A percentile compares a stretch with the other conserved stretches of the same genome.
phyloP scores from a whole-genome alignment of 2,329 filamentous ascomycete species.

The Aspergillus latus region DNA sequence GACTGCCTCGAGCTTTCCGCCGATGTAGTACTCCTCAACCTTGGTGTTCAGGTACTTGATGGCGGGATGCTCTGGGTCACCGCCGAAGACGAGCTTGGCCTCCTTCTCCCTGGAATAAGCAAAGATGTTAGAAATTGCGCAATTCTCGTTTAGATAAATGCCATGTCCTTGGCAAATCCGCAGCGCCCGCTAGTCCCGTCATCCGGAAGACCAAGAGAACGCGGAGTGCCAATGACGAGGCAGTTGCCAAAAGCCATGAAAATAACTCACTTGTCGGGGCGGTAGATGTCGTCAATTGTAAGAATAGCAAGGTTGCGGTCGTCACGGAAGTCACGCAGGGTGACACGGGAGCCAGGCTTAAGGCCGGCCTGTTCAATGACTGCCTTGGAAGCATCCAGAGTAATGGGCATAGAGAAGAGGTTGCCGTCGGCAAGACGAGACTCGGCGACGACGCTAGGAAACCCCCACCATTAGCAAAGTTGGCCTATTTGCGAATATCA shows the following conservation, averaged over 20 bases:
- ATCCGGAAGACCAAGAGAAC: constrained; percentile 3
- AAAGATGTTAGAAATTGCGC: constrained; percentile 25
- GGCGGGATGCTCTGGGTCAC: constrained; percentile 86
- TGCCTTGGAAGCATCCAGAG: constrained; percentile 76
- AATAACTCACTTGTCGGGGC: constrained; percentile 83
- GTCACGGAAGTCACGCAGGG: constrained; percentile 92
- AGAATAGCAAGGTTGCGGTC: constrained; percentile 95
- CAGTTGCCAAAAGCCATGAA: constrained; percentile 2
- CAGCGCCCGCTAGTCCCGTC: background rate
- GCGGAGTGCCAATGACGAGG: background rate
- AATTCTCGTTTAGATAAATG: constrained; percentile 16
- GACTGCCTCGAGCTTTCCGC: constrained; percentile 93
- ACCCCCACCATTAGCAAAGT: constrained; percentile 16
- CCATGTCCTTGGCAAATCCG: constrained; percentile 3
- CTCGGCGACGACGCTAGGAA: constrained; percentile 75
- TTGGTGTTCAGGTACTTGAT: constrained; percentile 83
- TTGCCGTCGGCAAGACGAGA: constrained; percentile 83
- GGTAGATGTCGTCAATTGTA: constrained; percentile 93
- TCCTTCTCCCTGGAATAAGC: constrained; percentile 67
- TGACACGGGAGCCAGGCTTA: constrained; percentile 77
- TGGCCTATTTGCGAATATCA: background rate
- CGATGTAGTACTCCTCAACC: constrained; percentile 85
- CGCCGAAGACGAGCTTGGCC: constrained; percentile 91
- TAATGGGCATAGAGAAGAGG: constrained; percentile 97
- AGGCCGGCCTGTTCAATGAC: constrained; percentile 73